Base-by-base conservation (phyloP, 2,329 filamentous ascomycete species). In the Clarireedia monteithiana region DNA sequence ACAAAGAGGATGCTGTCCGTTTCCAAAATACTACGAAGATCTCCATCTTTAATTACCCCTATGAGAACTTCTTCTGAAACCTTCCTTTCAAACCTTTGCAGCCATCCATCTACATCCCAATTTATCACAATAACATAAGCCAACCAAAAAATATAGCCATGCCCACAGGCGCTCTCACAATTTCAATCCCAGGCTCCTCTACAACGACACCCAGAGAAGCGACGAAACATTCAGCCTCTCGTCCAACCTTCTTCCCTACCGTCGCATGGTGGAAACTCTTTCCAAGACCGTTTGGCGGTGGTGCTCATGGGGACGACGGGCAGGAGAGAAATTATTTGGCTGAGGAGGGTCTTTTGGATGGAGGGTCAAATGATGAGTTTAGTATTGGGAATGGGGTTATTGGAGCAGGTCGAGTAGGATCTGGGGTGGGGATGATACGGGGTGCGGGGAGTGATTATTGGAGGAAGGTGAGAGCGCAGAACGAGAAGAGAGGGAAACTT, bases 231-330 rank as follows among this genome's bases (percentile, higher is more conserved):
- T 54, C 52, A 4, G 34, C 30, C n/a, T 30, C 34, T 10, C 52
- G 52, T 36, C 52, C 45, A 34, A 54, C 52, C 17, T 54, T 54
- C 52, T 42, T 54, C 34, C 52, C 52, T 9, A 49, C 45, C 12
- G 34, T 54, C 7, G 52, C 52, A 39, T 54, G 52, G 52, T 54
- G 52, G 52, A 54, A 48, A 40, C 24, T 7, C 12, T 49, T 54
- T 23, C 45, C 34, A 14, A 30, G 14, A 39, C 52, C 52, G 5
- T 40, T 9, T 6, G 12, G n/a, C 12, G 23, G n/a, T 12, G 23
- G 15, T 12, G 39, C 27, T 7, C 17, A 48, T 27, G 30, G 48
- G 26, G 34, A 54, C 9, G 39, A 48, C 27, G 39, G 45, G 24
- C 12, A 49, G 34, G 24, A 42, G 24, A 10, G 20, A 7, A 17